Conservation (phyloP, 225 moss, liverwort and hornwort genomes). For the Anthoceros angustus region DNA sequence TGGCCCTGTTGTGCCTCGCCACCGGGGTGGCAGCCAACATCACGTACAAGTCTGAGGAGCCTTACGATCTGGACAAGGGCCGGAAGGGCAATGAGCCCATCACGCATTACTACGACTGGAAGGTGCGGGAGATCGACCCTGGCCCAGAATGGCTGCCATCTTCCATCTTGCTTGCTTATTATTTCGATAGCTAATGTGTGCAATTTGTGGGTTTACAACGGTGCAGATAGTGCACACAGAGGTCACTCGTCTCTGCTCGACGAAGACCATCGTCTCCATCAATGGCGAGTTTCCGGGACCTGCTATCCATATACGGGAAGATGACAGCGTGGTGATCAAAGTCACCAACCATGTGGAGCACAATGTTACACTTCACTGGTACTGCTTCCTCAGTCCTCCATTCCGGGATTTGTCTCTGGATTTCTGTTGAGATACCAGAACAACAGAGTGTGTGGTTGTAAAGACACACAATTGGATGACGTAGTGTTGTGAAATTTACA, state of each 20-base stretch:
- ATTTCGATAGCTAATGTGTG: too few species aligned
- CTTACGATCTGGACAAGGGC: too few species aligned
- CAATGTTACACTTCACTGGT: background rate
- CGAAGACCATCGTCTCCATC: background rate
- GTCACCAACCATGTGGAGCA: background rate
- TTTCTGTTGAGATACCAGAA: too few species aligned
- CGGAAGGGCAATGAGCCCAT: too few species aligned
- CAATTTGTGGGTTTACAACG: too few species aligned
- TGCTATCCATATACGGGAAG: background rate
- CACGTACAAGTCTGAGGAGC: background rate
- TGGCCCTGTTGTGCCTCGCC: too few species aligned
- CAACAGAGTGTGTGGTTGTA: background rate
- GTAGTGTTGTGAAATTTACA: slow-evolving; percentile 6
- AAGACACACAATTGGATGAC: background rate
- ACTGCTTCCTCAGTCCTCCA: background rate
- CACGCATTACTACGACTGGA: too few species aligned
- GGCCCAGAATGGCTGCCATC: too few species aligned
- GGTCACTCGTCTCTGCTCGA: background rate
- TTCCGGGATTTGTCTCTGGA: background rate
- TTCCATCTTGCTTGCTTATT: too few species aligned
- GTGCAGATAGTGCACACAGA: background rate
- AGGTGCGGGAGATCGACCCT: too few species aligned
- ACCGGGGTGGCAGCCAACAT: background rate
- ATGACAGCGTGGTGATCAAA: background rate
- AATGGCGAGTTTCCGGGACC: background rate